phyloP scores from a whole-genome alignment of 2,329 filamentous ascomycete genomes.

The Fusarium scirpi region DNA sequence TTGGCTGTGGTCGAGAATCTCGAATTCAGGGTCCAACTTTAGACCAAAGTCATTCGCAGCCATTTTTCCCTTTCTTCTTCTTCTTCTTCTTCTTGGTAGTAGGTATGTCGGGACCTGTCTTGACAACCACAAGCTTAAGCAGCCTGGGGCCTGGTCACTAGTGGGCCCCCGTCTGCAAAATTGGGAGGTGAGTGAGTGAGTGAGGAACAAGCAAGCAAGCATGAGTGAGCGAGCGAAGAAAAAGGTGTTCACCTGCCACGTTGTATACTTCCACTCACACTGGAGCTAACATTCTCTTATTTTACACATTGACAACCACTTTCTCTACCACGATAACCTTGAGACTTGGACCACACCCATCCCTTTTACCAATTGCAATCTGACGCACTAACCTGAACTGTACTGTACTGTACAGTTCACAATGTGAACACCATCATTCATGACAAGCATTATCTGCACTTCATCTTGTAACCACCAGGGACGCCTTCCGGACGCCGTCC shows the following conservation, averaged over 20 bases:
- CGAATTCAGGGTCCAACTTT: constrained; percentile 36
- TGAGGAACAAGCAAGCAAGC: not conserved
- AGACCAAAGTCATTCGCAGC: constrained; percentile 11
- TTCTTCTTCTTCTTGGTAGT: not conserved
- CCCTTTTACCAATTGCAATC: not conserved
- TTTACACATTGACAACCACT: not conserved
- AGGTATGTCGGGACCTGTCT: not conserved
- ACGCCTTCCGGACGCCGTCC: constrained; percentile 44
- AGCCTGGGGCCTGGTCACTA: constrained; percentile 10
- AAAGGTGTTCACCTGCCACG: constrained; percentile 33
- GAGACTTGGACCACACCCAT: not conserved
- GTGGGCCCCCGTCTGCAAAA: not conserved
- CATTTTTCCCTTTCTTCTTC: constrained; percentile 14
- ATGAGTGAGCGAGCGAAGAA: not conserved
- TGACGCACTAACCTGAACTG: not conserved
- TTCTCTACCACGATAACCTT: constrained; percentile 1
- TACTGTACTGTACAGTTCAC: not conserved
- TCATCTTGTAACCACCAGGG: constrained; percentile 25
- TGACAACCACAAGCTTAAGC: not conserved
- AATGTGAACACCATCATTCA: constrained; percentile 25
- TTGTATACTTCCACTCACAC: constrained; percentile 31
- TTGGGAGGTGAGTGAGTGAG: not conserved
- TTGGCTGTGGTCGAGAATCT: constrained; percentile 25
- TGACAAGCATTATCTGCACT: constrained; percentile 37
- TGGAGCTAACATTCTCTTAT: constrained; percentile 3